A percentile compares a stretch with the other conserved stretches of the same genome.
These are phyloP conservation scores for Boletus sp. DNA, from an alignment of 768 basidiomycete species.

Conservation along the genomic window DNA sequence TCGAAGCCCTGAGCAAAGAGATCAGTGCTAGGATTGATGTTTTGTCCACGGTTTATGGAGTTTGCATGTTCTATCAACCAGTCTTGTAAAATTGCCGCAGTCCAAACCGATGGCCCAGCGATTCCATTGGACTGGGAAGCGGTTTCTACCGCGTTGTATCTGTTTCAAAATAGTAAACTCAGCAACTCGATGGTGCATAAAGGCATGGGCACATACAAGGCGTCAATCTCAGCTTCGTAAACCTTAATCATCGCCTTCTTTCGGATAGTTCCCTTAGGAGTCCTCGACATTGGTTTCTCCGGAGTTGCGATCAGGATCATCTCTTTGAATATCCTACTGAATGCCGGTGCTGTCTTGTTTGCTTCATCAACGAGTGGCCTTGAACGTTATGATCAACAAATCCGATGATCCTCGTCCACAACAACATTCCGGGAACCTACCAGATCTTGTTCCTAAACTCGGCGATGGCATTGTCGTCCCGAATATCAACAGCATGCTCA, in stretches of 20 bases:
- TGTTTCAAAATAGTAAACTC: not conserved
- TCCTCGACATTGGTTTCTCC: conserved; percentile 38
- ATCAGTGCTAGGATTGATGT: conserved; percentile 2
- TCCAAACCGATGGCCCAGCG: conserved; percentile 3
- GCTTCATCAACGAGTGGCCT: conserved; percentile 40
- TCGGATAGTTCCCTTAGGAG: conserved; percentile 29
- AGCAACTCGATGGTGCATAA: no score
- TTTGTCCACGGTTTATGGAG: not conserved
- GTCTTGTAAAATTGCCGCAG: not conserved
- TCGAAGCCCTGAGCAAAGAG: conserved; percentile 34
- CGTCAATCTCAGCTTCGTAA: conserved; percentile 23
- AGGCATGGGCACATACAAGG: conserved; percentile 8
- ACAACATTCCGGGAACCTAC: conserved; percentile 4
- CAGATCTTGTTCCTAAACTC: conserved; percentile 24
- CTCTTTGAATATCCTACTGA: conserved; percentile 45
- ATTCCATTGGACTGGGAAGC: not conserved
- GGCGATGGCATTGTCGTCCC: conserved; percentile 2
- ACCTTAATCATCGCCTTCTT: conserved; percentile 13
- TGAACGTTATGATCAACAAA: not conserved
- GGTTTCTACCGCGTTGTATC: conserved; percentile 5
- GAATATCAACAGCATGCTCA: conserved; percentile 12
- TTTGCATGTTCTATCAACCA: conserved; percentile 8
- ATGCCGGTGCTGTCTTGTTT: conserved; percentile 35
- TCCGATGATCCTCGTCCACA: not conserved
- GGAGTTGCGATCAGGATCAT: conserved; percentile 45